Conservation (phyloP, 805 yeast genomes). For the Nakazawaea siamensis region DNA sequence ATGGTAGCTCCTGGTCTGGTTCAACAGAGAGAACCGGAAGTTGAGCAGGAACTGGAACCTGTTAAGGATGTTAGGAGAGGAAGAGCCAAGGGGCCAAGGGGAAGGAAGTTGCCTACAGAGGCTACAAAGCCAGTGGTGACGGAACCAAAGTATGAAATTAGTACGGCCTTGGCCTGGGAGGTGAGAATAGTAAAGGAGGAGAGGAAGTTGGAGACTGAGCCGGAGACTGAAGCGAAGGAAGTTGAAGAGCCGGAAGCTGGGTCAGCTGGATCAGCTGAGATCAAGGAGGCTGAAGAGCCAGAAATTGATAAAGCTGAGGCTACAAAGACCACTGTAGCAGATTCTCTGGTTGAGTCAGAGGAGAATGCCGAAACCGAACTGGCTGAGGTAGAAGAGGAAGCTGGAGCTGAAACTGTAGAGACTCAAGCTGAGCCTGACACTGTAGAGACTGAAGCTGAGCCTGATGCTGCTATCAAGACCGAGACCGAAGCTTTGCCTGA, state of each 20-base stretch:
- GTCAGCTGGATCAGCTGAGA: constrained; percentile 1
- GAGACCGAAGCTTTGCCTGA: background rate
- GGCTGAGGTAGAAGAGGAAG: background rate
- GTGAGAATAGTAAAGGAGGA: constrained; percentile 11
- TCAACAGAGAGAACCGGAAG: constrained; percentile 10
- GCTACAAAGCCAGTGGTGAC: constrained; percentile 34
- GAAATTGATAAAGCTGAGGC: background rate
- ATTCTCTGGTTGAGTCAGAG: constrained; percentile 3
- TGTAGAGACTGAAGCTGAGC: background rate
- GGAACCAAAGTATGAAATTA: constrained; percentile 24
- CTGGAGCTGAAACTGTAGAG: background rate
- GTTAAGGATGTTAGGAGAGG: constrained; percentile 27
- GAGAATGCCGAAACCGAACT: background rate
- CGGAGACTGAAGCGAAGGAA: background rate
- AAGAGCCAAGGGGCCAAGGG: constrained; percentile 68
- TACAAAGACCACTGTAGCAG: background rate
- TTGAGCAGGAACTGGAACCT: constrained; percentile 5
- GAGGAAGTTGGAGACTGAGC: background rate
- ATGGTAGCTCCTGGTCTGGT: constrained; percentile 43
- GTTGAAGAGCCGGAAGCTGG: constrained; percentile 1
- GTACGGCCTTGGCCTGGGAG: constrained; percentile 30
- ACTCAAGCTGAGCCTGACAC: background rate
- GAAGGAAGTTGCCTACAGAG: constrained; percentile 58
- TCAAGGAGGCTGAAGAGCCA: constrained; percentile 4
- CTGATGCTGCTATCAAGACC: background rate